Evolutionary conservation across 306 rosid species (phyloP).

Genomic region (Quercus berberidifolia): DNA sequence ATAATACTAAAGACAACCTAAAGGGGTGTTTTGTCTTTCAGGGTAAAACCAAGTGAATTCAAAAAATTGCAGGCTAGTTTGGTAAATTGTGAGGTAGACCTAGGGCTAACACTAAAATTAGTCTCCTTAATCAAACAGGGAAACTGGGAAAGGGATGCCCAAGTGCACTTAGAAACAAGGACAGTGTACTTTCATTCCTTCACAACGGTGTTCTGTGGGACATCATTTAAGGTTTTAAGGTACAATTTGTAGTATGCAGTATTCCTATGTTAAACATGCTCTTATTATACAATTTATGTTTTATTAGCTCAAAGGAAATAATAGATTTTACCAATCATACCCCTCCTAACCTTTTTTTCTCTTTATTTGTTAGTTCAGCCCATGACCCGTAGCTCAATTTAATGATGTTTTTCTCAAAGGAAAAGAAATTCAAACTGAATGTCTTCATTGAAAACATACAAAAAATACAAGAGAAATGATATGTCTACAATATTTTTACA

Average conservation of each 20-base stretch:
- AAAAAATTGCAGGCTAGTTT: neutral
- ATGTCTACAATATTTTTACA: too few relatives aligned
- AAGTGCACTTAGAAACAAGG: too few relatives aligned
- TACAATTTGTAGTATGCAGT: neutral
- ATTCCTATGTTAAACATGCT: neutral
- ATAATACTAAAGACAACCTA: neutral
- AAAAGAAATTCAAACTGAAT: neutral
- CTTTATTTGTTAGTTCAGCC: neutral
- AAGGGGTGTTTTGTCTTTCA: constrained; percentile 21
- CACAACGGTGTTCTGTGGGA: neutral
- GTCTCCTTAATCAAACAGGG: too few relatives aligned
- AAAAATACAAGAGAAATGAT: neutral
- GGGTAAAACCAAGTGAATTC: neutral
- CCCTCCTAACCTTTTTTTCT: neutral
- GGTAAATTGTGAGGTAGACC: neutral
- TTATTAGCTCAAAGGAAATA: neutral
- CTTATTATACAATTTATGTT: neutral
- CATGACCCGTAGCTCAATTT: neutral
- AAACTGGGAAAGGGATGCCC: too few relatives aligned
- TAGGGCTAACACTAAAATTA: too few relatives aligned
- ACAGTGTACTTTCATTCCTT: neutral
- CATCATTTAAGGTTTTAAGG: neutral
- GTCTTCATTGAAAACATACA: neutral
- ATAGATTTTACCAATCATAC: neutral
- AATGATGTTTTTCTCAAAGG: neutral